Evolutionary conservation across 1,284 basidiomycete genomes (phyloP), one percentile per base, ranked within the genome.

Genomic region (Trametes hirsuta): DNA sequence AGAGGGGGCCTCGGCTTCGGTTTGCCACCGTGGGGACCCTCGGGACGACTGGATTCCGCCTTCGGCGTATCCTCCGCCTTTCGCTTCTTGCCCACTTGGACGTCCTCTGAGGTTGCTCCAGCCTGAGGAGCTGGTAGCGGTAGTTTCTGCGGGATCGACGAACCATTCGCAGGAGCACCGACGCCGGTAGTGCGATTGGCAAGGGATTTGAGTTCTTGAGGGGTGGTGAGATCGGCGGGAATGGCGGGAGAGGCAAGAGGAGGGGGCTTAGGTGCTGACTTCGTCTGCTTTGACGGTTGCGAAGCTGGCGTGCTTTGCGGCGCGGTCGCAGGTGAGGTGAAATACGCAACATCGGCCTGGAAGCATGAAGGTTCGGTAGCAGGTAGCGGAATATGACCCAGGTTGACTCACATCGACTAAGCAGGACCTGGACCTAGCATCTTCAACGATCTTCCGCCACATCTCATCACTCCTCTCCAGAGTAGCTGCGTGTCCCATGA

Each of bases 401-500:
- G 6, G 21, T 11, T 11, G 5, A 66, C 82, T 67, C 66, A 89
- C 89, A 66, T 86, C 83, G 12, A 82, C 70, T 41, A 90, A 68
- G 37, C 79, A 71, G 15, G 77, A 76, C 58, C 88, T 79, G 12
- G 77, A 73, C 55, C 85, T 81, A 1, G 95, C 94, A 73, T 98
- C 90, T 9, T 78, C 74, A 22, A 97, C 81, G 41, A 97, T 94
- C 30, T 81, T 77, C 55, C 80, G 83, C 95, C 95, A 98, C 12
- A 82, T 86, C 18, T 81, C 76, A 67, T 98, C 90, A 63, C 93
- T 93, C 55, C 94, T 82, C 71, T 94, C 90, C 9, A 98, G 81
- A 2, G 95, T 97, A 9, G 91, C 78, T 6, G 89, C 90, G 74
- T 98, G 90, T 6, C 97, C 97, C 30, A 99, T 82, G 49, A 99